Evolutionary conservation across 176 grass and related monocot species (phyloP), one percentile per base, ranked within the genome.

Genomic region (Olyra latifolia): DNA sequence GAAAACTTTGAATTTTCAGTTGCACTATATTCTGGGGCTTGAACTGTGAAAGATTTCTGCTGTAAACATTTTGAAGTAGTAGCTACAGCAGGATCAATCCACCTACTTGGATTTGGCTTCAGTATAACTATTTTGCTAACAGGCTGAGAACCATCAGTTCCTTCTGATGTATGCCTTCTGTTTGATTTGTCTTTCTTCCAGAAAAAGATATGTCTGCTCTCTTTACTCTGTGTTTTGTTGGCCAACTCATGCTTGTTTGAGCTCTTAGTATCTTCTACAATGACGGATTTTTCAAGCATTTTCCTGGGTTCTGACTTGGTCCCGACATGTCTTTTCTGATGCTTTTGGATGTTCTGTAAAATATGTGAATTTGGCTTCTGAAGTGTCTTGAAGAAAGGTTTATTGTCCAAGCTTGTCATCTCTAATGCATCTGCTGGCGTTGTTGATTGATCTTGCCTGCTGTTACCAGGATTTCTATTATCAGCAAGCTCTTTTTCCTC

Each of bases 101-200:
- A 82, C 75, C 45, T 39, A 66, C 49, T 81, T 80, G 82, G 60
- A 78, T 81, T 93, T 78, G 96, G 92, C 69, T 93, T 99, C 43
- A 95, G 82, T 91, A 95, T 87, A 32, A 95, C 92, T 81, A 95
- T 95, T 86, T 88, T 95, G 74, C 83, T 95, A 43, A 79, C 67
- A 15, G 78, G 44, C 67, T 87, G 70, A n/a, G 71, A 89, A 82
- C 40, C 84, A 66, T 58, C 35, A 19, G 16, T 79, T 89, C 29
- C 66, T 66, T 85, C 66, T 45, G 57, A 11, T 66, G 46, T 43
- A 54, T 82, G 28, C 24, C 8, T 56, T 72, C 20, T 72, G 56
- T 74, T 91, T 10, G 71, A 56, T 81, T 84, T 91, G 52, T 89
- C 83, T 63, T 91, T 99, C 80, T 76, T 95, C 86, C 81, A 86